phyloP scores from a whole-genome alignment of 495 filamentous ascomycete species.

The Darksidea phi region DNA sequence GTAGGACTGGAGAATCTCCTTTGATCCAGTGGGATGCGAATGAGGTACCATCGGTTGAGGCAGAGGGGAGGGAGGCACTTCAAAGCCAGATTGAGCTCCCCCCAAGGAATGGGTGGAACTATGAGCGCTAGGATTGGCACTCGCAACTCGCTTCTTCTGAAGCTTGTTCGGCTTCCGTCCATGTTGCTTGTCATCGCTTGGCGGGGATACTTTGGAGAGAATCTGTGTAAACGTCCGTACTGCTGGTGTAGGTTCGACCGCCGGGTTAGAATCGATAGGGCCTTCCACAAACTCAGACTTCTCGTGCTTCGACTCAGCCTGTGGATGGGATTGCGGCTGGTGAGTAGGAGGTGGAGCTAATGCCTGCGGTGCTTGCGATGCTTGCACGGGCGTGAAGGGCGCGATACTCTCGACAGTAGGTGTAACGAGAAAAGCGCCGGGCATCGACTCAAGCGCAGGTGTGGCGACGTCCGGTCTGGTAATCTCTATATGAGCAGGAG shows the following conservation, averaged over 20 bases:
- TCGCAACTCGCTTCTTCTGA: constrained; percentile 36
- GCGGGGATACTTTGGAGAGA: constrained; percentile 25
- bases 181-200: constrained; percentile 25
- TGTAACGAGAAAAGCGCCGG: constrained; percentile 22
- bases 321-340: neutral
- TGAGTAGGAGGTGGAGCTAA: constrained; percentile 21
- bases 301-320: constrained; percentile 14
- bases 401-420: constrained; percentile 36
- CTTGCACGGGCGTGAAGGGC: constrained; percentile 24
- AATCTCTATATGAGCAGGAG: neutral
- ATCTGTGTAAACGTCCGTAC: constrained; percentile 35
- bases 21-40: constrained; percentile 32
- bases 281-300: constrained; percentile 32
- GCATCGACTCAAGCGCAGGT: constrained; percentile 1
- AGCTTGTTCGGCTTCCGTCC: constrained; percentile 36
- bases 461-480: neutral
- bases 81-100: constrained; percentile 51
- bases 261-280: constrained; percentile 9
- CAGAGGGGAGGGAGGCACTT: constrained; percentile 25
- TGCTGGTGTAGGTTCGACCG: constrained; percentile 16
- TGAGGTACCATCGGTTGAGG: constrained; percentile 49
- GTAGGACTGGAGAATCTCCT: constrained; percentile 13
- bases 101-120: constrained; percentile 49
- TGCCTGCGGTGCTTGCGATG: constrained; percentile 21
- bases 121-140: constrained; percentile 34